Percentiles rank a stretch among this genome's conserved stretches.
phyloP scores from a whole-genome alignment of 2,329 filamentous ascomycete species.

The Magnaporthiopsis incrustans region DNA sequence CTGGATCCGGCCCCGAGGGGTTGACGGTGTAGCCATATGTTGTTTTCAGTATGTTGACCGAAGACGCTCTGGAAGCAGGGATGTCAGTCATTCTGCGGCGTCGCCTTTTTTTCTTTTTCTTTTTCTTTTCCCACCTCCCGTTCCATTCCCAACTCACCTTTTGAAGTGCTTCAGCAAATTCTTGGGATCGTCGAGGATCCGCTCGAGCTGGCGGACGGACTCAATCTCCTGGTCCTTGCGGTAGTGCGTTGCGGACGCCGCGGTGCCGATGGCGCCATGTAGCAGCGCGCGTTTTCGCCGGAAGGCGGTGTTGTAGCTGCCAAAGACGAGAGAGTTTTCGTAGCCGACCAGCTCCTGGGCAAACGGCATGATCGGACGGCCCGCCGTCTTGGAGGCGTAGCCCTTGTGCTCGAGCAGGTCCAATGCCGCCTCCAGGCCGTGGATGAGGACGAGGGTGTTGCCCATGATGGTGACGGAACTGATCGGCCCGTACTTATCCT shows the following conservation, averaged over 20 bases:
- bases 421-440: constrained; percentile 17
- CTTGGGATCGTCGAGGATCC: constrained; percentile 9
- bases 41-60: constrained; percentile 19
- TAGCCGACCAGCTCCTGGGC: constrained; percentile 8
- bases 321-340: not conserved
- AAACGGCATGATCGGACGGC: constrained; percentile 7
- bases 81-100: constrained; percentile 17
- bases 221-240: constrained; percentile 22
- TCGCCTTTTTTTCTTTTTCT: too few species aligned
- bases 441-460: constrained; percentile 30
- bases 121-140: too few species aligned
- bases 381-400: not conserved
- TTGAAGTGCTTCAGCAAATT: constrained; percentile 6
- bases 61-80: constrained; percentile 27
- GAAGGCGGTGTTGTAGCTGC: constrained; percentile 2
- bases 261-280: not conserved
- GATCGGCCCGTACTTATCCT: constrained; percentile 27
- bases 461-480: constrained; percentile 33
- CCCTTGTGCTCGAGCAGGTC: constrained; percentile 1
- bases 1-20: constrained; percentile 15
- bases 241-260: constrained; percentile 13
- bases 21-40: constrained; percentile 21
- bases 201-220: not conserved
- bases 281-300: constrained; percentile 3
- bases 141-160: not conserved